Evolutionary conservation across 805 yeast genomes (phyloP).

Genomic region (Allodekkera sacchari): DNA sequence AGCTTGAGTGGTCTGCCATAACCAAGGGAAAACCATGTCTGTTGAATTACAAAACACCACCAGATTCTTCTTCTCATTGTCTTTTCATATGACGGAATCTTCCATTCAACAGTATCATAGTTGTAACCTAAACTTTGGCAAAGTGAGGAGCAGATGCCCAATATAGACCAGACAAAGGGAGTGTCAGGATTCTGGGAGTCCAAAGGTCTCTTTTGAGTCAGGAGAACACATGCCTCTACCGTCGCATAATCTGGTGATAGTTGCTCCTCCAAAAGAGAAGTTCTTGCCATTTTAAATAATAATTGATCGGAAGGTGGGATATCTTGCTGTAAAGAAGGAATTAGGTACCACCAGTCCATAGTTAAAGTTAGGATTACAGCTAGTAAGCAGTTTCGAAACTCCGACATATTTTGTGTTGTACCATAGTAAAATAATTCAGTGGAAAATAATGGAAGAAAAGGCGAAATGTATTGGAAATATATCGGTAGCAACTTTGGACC

Average conservation of each 20-base stretch:
- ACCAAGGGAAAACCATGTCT: constrained; percentile 4
- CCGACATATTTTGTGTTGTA: too few species aligned
- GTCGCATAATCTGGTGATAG: constrained; percentile 5
- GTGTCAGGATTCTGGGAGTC: constrained; percentile 3
- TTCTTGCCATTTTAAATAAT: too few species aligned
- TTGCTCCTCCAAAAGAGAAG: too few species aligned
- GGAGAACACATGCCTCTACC: constrained; percentile 5
- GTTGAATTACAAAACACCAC: constrained; percentile 4
- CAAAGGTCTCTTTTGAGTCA: constrained; percentile 3
- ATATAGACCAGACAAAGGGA: constrained; percentile 4
- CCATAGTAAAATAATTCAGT: too few species aligned
- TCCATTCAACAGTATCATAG: constrained; percentile 2
- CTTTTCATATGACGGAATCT: constrained; percentile 4
- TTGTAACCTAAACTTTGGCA: constrained; percentile 2
- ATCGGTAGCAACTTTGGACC: too few species aligned
- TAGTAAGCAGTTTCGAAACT: too few species aligned
- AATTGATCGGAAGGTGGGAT: too few species aligned
- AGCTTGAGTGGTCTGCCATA: constrained; percentile 3
- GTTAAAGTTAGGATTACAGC: too few species aligned
- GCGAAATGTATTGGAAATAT: too few species aligned
- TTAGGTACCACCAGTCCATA: too few species aligned
- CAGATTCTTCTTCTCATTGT: constrained; percentile 3
- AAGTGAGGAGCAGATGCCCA: constrained; percentile 4
- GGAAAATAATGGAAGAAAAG: too few species aligned
- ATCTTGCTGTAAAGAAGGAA: too few species aligned